A percentile compares a stretch with the other conserved stretches of the same genome.
Evolutionary conservation across 352 stramenopile species (phyloP).

Genomic region (Globisporangium nunn): DNA sequence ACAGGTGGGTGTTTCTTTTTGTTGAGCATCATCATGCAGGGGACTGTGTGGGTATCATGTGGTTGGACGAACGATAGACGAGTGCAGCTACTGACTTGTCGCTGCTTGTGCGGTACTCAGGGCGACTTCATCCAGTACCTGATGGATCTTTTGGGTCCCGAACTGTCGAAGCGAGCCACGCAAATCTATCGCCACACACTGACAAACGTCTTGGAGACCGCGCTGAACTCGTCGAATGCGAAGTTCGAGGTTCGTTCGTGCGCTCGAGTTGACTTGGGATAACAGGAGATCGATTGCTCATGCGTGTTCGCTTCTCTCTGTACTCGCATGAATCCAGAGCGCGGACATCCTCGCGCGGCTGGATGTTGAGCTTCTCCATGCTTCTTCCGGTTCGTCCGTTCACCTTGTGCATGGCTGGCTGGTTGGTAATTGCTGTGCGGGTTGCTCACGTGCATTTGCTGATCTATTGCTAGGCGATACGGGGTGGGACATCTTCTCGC

Average conservation of each 20-base stretch:
- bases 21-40: background rate
- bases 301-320: background rate
- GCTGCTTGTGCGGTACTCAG: constrained; percentile 21
- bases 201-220: constrained; percentile 90
- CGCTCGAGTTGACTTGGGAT: background rate
- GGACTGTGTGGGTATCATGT: background rate
- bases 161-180: constrained; percentile 85
- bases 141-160: constrained; percentile 90
- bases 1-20: constrained; percentile 53
- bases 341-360: constrained; percentile 90
- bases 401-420: background rate
- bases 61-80: background rate
- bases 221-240: constrained; percentile 93
- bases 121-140: constrained; percentile 97
- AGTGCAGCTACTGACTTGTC: background rate
- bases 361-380: constrained; percentile 87
- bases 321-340: constrained; percentile 27
- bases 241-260: constrained; percentile 81
- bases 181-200: constrained; percentile 96
- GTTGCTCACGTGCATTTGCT: background rate
- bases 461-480: constrained; percentile 44
- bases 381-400: constrained; percentile 39
- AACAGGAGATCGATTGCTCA: background rate
- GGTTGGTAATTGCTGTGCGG: background rate
- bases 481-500: constrained; percentile 93